phyloP scores from a whole-genome alignment of 1,139 yeast genomes.

The Ogataea hybrid region DNA sequence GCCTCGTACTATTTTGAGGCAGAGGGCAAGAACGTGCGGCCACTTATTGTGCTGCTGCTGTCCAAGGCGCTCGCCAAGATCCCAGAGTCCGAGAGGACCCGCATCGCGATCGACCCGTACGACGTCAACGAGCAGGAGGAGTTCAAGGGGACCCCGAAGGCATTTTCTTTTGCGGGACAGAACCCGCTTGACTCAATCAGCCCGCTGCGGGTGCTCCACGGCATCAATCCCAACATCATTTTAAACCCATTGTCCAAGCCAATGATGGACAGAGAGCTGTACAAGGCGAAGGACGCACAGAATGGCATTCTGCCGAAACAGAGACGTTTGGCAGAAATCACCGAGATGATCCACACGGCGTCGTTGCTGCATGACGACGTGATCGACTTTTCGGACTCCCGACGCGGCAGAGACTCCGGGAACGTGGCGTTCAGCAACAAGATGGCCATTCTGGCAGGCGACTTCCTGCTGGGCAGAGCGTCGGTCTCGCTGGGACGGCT shows the following conservation, averaged over 20 bases:
- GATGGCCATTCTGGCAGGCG: conserved; percentile 98
- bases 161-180: conserved; percentile 51
- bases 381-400: conserved; percentile 85
- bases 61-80: conserved; percentile 80
- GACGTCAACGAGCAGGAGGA: conserved; percentile 68
- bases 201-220: conserved; percentile 82
- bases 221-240: conserved; percentile 77
- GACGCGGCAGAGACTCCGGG: conserved; percentile 90
- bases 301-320: conserved; percentile 90
- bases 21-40: conserved; percentile 94
- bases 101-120: conserved; percentile 56
- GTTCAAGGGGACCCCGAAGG: conserved; percentile 49
- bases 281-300: conserved; percentile 46
- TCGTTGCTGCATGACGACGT: conserved; percentile 97
- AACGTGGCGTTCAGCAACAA: conserved; percentile 93
- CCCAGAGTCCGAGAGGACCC: conserved; percentile 65
- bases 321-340: conserved; percentile 92
- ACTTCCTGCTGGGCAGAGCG: conserved; percentile 90
- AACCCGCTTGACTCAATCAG: conserved; percentile 61
- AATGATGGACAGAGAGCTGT: conserved; percentile 61
- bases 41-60: conserved; percentile 77
- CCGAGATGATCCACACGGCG: conserved; percentile 98
- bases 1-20: conserved; percentile 93
- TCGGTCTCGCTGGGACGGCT: conserved; percentile 93
- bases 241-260: conserved; percentile 84